Base-by-base conservation (phyloP, 352 stramenopile species). In the Stephanocyclus meneghinianus region DNA sequence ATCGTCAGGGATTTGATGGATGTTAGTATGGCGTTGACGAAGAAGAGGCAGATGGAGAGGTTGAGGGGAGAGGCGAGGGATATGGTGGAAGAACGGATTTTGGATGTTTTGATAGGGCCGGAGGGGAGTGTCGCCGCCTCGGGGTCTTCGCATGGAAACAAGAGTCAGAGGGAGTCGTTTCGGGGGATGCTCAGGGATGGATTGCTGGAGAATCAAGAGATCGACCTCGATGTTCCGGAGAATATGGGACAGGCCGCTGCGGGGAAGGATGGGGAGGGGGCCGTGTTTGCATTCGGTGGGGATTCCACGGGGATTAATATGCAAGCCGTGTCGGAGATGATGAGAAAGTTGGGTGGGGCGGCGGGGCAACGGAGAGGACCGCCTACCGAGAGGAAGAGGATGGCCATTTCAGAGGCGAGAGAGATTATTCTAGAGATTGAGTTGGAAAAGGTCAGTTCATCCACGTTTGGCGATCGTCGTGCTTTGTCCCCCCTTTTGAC, bases 1-100 rank as follows among this genome's bases (percentile, higher is more conserved):
- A 99, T 99, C 87, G 99, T 99, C 78, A 95, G 96, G 57, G 97
- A 99, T 79, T 94, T 99, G 32, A 96, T 99, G 64, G 97, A 99
- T 85, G 96, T 98, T 59, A 94, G 94, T 44, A 98, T 99, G 78
- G 95, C 95, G 71, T 93, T 98, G 86, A 96, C 97, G 8, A 98
- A 98, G 89, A 98, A 99, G 81, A 79, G 94, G 69, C 91, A 95
- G 60, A 97, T 95, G 75, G 95, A 99, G 78, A 90, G 94, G 35
- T 90, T 98, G 76, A 92, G 93, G 77, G 94, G 94, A 50, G 91
- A 98, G 78, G 96, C 98, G 62, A 90, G 96, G 80, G 87, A 93
- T 48, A 78, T 97, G 37, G 97, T 98, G 0, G 96, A 99, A 83
- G 96, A 95, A 76, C 93, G 95, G 64, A 98, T 99, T 78, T 85